Evolutionary conservation across 495 filamentous ascomycete species (phyloP), one percentile per base, ranked within the genome.

Genomic region (Echria macrotheca): DNA sequence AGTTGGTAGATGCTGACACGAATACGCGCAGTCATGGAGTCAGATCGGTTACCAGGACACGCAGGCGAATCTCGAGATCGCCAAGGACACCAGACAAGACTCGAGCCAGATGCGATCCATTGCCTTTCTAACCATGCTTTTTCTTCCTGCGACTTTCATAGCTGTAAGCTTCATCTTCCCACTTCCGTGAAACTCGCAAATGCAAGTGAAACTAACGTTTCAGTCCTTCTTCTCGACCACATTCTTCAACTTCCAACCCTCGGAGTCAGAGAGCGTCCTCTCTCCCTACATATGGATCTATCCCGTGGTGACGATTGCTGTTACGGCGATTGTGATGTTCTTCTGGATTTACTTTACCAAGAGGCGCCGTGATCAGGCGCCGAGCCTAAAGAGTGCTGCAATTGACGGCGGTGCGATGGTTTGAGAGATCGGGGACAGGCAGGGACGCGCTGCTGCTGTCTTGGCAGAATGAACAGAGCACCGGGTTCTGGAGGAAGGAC

Each of bases 21-120:
- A 8, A 37, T 5, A 23, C 11, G 25, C n/a, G 6, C 17, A 40
- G 36, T 44, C 31, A 29, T 49, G 45, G 21, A 56, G 46, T 33
- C 54, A 32, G 15, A 49, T 37, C 8, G 38, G 9, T 15, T 47
- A 52, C 46, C 52, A 40, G 15, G 52, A 61, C 18, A 52, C 47
- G 4, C 53, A 58, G 43, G 56, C 56, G 2, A 65, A 61, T 26
- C 40, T 65, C 11, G 28, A 56, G 36, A 65, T 67, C 17, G 60
- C 64, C 1, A 12, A 46, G 8, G 57, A 48, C 17, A 58, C 57
- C 1, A 35, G 54, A 3, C 47, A 40, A 18, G 59, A 65, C 29
- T 60, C 59, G 0, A 53, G 43, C 10, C 53, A 63, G 19, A 63
- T 65, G 59, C 48, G 57, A 18, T 55, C 59, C 10, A 65, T 65